Evolutionary conservation across 106 monocot species (phyloP), one percentile per base, ranked within the genome.

Genomic region (Phalaenopsis aphrodite): DNA sequence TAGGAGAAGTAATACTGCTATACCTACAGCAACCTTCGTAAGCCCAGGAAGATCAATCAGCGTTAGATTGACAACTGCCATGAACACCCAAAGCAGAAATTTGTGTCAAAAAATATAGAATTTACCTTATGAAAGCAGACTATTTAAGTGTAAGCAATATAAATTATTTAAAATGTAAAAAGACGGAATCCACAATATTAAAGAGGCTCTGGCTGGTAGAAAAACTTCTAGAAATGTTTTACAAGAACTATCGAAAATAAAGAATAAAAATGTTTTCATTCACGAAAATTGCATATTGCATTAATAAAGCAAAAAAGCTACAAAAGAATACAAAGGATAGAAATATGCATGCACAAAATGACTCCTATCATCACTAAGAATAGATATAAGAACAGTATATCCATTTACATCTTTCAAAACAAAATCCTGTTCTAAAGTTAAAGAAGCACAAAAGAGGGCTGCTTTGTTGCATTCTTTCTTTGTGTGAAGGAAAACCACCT

Each of bases 11-110:
- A 23, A 21, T 2, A 39, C n/a, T 69, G 39, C 3, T 69, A 38
- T 93, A 94, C 98, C 98, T 87, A 98, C 89, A 81, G 98, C 98
- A 88, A 98, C 94, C 82, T 98, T 98, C 78, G 98, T 98, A 81
- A 98, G 55, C 52, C 98, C 98, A 82, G 98, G 98, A 83, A 98
- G 94, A 91, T 98, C 98, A 56, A 98, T 88, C 42, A 98, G 87
- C 76, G 98, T 98, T 80, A 98, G 88, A 78, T 98, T 93, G 23
- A 98, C 94, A 83, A 98, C 98, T 98, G 98, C 43, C 43, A 74
- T 42, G 74, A 42, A 42, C 36, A 69, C 38, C 69, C 36, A 69
- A 69, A 69, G 36, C n/a, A 69, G 39, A 69, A 69, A 69, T 38
- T 36, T 12, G 39, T 15, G 39, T 69, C 24, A 69, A 39, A 69